Evolutionary conservation across 2,329 filamentous ascomycete genomes (phyloP).

Genomic region (Cladosporium sp.): DNA sequence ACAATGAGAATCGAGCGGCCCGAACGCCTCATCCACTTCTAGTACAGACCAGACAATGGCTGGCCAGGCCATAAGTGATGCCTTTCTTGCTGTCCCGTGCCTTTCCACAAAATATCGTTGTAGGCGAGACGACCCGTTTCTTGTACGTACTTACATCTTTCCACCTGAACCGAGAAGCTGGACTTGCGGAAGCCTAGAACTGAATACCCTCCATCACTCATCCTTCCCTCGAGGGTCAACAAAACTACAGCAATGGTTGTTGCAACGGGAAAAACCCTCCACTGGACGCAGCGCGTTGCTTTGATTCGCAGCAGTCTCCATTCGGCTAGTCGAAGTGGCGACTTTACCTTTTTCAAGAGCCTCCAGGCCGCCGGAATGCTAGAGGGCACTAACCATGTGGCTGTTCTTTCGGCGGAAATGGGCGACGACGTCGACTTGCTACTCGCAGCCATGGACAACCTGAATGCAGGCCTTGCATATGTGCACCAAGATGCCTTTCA

Average conservation of each 20-base stretch:
- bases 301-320: slow-evolving; percentile 43
- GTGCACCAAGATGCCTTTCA: slow-evolving; percentile 45
- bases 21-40: neutral
- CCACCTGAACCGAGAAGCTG: neutral
- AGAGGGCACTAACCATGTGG: slow-evolving; percentile 43
- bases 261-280: slow-evolving; percentile 29
- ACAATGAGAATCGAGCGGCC: slow-evolving; percentile 7
- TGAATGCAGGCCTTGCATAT: slow-evolving; percentile 43
- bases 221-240: too few species aligned
- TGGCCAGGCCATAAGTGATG: neutral
- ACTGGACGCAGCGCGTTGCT: slow-evolving; percentile 44
- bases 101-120: neutral
- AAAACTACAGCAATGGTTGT: neutral
- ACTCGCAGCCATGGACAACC: slow-evolving; percentile 41
- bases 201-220: too few species aligned
- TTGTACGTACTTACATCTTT: neutral
- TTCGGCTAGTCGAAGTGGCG: slow-evolving; percentile 38
- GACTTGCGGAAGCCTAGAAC: too few species aligned
- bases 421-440: slow-evolving; percentile 41
- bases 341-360: slow-evolving; percentile 45
- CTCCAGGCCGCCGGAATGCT: slow-evolving; percentile 41
- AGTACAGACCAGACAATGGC: neutral
- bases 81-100: neutral
- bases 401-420: slow-evolving; percentile 36
- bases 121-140: neutral